Base-by-base conservation (phyloP, 768 basidiomycete genomes). In the Xerocomus brunneocitrinus region DNA sequence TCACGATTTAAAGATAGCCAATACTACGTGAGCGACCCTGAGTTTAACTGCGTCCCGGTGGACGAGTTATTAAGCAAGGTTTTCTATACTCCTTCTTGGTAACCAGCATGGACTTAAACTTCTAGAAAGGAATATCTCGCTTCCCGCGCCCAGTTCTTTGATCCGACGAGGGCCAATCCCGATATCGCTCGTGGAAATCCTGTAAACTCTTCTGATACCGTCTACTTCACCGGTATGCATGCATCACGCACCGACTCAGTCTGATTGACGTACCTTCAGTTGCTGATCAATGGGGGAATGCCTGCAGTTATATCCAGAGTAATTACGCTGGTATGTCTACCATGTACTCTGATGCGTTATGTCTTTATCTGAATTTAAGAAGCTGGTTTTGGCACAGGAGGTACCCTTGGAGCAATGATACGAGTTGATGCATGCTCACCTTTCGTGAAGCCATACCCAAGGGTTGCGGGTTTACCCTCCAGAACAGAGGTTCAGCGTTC, bases 401-500 rank as follows among this genome's bases (percentile, higher is more conserved):
- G 89, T 87, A 66, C 42, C 59, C 31, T 50, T 16, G 46, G 32
- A 40, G 14, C 10, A n/a, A 36, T 5, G 34, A 19, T 48, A 35
- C 19, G 12, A 31, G 12, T 50, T 50, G n/a, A 42, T 35, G 5
- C 47, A 3, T 9, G 41, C 47, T 60, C 28, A 66, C 14, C 10
- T 10, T 53, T 42, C 12, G 24, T 19, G 60, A 64, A 82, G 95
- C 95, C 31, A 76, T 99, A 36, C 97, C 97, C 0, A 86, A 89
- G 60, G 93, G 87, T 0, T 97, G 94, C 62, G 97, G 97, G 0
- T 99, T 99, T 69, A 97, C 94, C 0, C 78, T 99, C 13, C 97
- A 99, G 71, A 97, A 97, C 69, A 80, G 97, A 52, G 97, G 97
- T 2, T 76, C 83, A 10, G 87, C 89, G 5, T 99, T 99, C 68